Percentiles rank a stretch among this genome's conserved stretches.
phyloP scores from a whole-genome alignment of 495 filamentous ascomycete species.

The Neurospora hispaniola region DNA sequence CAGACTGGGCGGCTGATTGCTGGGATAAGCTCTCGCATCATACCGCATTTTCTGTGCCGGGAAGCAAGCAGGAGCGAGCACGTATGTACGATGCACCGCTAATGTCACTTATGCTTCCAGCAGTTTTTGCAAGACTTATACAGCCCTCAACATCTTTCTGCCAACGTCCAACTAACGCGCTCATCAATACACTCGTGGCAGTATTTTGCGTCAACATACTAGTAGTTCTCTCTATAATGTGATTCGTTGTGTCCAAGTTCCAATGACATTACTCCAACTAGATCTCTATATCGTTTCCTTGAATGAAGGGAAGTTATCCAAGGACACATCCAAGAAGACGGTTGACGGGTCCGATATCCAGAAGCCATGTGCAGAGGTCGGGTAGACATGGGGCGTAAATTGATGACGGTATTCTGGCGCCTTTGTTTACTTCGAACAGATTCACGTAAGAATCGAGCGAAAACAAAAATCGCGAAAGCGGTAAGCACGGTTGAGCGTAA shows the following conservation, averaged over 20 bases:
- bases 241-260: not conserved
- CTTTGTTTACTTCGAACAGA: not conserved
- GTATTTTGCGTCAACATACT: not conserved
- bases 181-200: too few species aligned
- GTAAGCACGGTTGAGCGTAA: not conserved
- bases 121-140: too few species aligned
- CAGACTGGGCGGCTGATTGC: too few species aligned
- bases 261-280: not conserved
- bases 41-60: too few species aligned
- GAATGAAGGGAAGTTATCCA: not conserved
- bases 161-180: too few species aligned
- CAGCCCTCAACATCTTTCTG: too few species aligned
- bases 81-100: too few species aligned
- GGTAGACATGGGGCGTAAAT: not conserved
- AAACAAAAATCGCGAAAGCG: not conserved
- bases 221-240: not conserved
- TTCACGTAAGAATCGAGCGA: not conserved
- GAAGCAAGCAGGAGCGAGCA: too few species aligned
- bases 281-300: not conserved
- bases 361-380: not conserved
- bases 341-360: not conserved
- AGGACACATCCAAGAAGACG: not conserved
- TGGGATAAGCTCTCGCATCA: too few species aligned
- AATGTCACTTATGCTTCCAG: too few species aligned
- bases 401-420: not conserved